A percentile compares a stretch with the other conserved stretches of the same genome.
phyloP scores from a whole-genome alignment of 805 yeast genomes.

The Candida quercuum region DNA sequence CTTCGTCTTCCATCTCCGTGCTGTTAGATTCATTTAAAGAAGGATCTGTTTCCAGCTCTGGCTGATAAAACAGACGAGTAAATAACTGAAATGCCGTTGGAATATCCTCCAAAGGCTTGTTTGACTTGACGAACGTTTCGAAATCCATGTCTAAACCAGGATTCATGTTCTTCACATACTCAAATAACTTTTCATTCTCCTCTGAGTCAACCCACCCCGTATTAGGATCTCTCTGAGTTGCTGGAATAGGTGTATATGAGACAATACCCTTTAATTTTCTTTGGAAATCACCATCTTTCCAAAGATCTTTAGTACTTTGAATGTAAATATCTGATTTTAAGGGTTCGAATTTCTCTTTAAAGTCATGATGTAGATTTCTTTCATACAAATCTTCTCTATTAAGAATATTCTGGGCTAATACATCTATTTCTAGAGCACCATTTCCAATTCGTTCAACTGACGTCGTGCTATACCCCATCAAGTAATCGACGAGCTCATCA shows the following conservation, averaged over 20 bases:
- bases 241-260: slow-evolving; percentile 22
- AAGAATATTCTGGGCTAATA: slow-evolving; percentile 50
- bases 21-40: background rate
- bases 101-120: slow-evolving; percentile 19
- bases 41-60: slow-evolving; percentile 10
- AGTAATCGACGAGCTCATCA: slow-evolving; percentile 27
- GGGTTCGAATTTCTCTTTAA: slow-evolving; percentile 31
- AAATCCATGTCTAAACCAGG: slow-evolving; percentile 8
- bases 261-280: slow-evolving; percentile 36
- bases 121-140: slow-evolving; percentile 18
- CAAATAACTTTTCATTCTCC: slow-evolving; percentile 30
- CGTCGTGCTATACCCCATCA: slow-evolving; percentile 23
- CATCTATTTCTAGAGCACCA: slow-evolving; percentile 67
- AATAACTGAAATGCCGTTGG: slow-evolving; percentile 29
- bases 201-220: slow-evolving; percentile 38
- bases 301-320: slow-evolving; percentile 48
- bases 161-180: slow-evolving; percentile 22
- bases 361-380: slow-evolving; percentile 45
- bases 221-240: slow-evolving; percentile 21
- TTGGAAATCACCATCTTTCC: slow-evolving; percentile 53
- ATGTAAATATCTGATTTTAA: slow-evolving; percentile 23
- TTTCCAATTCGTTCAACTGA: slow-evolving; percentile 49
- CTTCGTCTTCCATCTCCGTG: slow-evolving; percentile 7
- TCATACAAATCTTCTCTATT: slow-evolving; percentile 45
- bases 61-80: slow-evolving; percentile 25